Percentiles rank a stretch among this genome's conserved stretches.
phyloP scores from a whole-genome alignment of 306 rosid species.

The Vigna mungo region DNA sequence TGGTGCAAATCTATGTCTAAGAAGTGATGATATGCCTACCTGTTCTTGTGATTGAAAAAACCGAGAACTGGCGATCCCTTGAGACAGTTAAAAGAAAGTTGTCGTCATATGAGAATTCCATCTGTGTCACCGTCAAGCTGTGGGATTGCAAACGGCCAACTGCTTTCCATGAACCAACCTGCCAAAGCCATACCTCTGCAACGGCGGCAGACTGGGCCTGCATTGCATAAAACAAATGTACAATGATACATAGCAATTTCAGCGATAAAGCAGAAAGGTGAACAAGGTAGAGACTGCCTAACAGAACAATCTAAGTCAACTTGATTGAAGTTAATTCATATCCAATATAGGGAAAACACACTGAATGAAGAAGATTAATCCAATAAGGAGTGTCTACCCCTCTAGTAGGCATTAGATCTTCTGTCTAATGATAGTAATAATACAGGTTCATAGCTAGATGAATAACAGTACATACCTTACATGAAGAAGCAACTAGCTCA shows the following conservation, averaged over 20 bases:
- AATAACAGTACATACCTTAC: constrained; percentile 72
- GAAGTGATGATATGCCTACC: constrained; percentile 52
- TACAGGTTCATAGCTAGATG: constrained; percentile 20
- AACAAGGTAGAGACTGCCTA: not conserved
- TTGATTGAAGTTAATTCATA: constrained; percentile 8
- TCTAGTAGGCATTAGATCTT: constrained; percentile 6
- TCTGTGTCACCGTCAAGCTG: constrained; percentile 87
- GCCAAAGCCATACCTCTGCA: constrained; percentile 98
- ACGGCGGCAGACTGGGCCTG: constrained; percentile 89
- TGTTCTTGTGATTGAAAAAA: constrained; percentile 70
- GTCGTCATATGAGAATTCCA: constrained; percentile 89
- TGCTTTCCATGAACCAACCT: constrained; percentile 91
- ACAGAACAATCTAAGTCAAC: constrained; percentile 24
- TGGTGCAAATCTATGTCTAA: constrained; percentile 16
- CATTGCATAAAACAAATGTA: constrained; percentile 12
- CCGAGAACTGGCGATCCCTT: constrained; percentile 93
- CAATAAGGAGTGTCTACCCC: constrained; percentile 4
- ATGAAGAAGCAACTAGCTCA: constrained; percentile 90
- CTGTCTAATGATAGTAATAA: not conserved
- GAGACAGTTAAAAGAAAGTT: constrained; percentile 80
- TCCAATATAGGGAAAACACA: not conserved
- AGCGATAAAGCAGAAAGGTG: constrained; percentile 17
- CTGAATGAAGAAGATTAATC: constrained; percentile 13
- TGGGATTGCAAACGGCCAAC: constrained; percentile 87
- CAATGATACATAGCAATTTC: constrained; percentile 28